Evolutionary conservation across 106 monocot species (phyloP).

Genomic region (Allium fistulosum): DNA sequence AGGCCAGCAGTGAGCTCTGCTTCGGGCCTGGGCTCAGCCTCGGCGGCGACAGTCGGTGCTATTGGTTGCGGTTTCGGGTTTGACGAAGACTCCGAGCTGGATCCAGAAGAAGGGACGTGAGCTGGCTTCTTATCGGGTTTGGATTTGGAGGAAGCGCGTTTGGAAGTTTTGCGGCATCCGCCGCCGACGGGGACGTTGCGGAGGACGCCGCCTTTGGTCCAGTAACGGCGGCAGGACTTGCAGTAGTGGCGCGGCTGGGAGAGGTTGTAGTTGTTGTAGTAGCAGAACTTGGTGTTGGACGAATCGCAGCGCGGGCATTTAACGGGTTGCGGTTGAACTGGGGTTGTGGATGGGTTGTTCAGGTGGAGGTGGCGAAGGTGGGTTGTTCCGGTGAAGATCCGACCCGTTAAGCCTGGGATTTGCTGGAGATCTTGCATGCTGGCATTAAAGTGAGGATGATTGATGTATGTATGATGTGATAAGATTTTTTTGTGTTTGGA

Average conservation of each 20-base stretch:
- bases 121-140: constrained; percentile 1
- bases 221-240: constrained; percentile 81
- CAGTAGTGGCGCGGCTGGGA: constrained; percentile 71
- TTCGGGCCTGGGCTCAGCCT: background rate
- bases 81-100: constrained; percentile 7
- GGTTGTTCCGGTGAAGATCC: constrained; percentile 10
- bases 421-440: constrained; percentile 34
- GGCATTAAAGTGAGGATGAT: background rate
- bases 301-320: constrained; percentile 59
- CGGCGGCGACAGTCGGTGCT: background rate
- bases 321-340: constrained; percentile 2
- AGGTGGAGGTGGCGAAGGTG: background rate
- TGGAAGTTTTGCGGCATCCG: constrained; percentile 54
- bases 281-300: constrained; percentile 74
- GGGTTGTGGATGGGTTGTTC: background rate
- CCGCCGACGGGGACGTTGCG: constrained; percentile 93
- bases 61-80: background rate
- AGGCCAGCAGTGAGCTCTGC: constrained; percentile 1
- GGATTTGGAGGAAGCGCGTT: constrained; percentile 8
- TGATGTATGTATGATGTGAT: background rate
- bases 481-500: background rate
- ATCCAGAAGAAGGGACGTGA: background rate
- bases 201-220: constrained; percentile 80
- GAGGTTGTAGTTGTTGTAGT: constrained; percentile 84
- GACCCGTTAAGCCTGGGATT: constrained; percentile 11